Evolutionary conservation across 441 rosid genomes (phyloP).

Genomic region (Corymbia citriodora): DNA sequence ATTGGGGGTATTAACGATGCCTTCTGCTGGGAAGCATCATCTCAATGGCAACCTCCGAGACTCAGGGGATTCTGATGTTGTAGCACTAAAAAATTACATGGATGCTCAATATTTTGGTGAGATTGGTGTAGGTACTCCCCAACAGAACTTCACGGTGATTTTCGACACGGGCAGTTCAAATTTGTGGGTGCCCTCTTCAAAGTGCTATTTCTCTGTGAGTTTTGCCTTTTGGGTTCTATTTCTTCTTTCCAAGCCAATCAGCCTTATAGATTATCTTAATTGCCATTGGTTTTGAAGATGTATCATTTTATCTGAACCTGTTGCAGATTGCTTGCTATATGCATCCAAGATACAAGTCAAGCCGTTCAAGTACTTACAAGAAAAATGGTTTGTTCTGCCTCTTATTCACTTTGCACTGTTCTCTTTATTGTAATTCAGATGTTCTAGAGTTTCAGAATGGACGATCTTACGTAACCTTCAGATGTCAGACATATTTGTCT

Average conservation of each 20-base stretch:
- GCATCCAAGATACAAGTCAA: conserved; percentile 65
- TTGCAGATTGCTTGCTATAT: conserved; percentile 69
- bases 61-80: conserved; percentile 44
- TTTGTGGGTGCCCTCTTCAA: conserved; percentile 80
- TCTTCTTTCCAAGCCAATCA: neutral
- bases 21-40: conserved; percentile 33
- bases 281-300: neutral
- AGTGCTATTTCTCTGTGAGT: conserved; percentile 83
- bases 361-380: conserved; percentile 55
- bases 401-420: neutral
- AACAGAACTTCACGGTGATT: conserved; percentile 77
- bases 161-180: conserved; percentile 92
- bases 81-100: conserved; percentile 63
- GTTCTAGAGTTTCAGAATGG: neutral
- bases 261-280: neutral
- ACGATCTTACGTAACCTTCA: neutral
- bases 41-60: conserved; percentile 32
- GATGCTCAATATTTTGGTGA: conserved; percentile 90
- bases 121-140: conserved; percentile 73
- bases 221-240: neutral
- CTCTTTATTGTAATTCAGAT: neutral
- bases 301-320: neutral
- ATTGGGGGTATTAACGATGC: conserved; percentile 27
- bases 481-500: neutral
- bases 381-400: conserved; percentile 48